Evolutionary conservation across 2,329 filamentous ascomycete species (phyloP), one percentile per base, ranked within the genome.

Genomic region (Seiridium cupressi): DNA sequence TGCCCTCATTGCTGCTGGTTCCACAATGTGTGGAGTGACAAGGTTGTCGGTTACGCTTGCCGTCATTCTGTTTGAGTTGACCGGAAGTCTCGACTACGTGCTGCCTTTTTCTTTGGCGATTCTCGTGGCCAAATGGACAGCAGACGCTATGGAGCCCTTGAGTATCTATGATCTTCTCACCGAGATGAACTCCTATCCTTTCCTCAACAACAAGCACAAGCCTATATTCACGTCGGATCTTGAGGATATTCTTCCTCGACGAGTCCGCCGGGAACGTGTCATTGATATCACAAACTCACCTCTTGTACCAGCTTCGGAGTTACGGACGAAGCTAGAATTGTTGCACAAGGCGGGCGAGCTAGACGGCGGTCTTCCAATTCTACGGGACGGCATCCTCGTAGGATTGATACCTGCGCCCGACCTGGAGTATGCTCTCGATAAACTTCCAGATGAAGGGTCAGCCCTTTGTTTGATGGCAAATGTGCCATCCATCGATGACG

Each of bases 1-100:
- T 72, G 95, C 93, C 1, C 84, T 99, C 61, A 92, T 97, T 60
- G 94, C 93, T 13, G 95, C 95, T 48, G 95, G 95, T 13, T 93
- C 95, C 1, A 97, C 94, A 38, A 98, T 99, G 95, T 98, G 94
- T 66, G 95, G 95, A 55, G 95, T 98, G 2, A 99, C 95, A 1
- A 86, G 95, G 55, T 78, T 99, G 1, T 97, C 93, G 0, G 92
- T 99, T 31, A 98, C 95, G 0, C 81, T 99, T 7, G 93, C 93
- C 0, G 93, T 98, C 69, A 98, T 99, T 62, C 80, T 98, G 1
- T 98, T 99, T 67, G 95, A 99, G 74, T 81, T 99, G 42, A 99
- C 95, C 0, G 95, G 95, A 59, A 97, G 92, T 72, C 81, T 98
- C 54, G 92, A 98, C 72, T 96, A 98, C 69, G 95, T 99, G 3